Conservation (phyloP, 2,329 filamentous ascomycete genomes). For the Periconia macrospinosa region DNA sequence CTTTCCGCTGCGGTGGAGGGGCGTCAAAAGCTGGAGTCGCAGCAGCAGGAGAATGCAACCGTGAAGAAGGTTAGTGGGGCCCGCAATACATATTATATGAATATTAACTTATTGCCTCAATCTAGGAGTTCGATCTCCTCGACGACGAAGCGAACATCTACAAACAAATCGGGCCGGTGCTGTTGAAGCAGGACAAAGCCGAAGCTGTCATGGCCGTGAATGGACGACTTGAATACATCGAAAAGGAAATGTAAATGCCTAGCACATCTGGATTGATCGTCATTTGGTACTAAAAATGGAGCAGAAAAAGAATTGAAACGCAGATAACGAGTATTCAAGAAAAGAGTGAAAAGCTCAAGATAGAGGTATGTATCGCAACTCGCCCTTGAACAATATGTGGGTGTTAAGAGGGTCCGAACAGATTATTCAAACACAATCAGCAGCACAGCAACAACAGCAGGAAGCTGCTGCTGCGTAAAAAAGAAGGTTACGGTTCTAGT, state of each 20-base stretch:
- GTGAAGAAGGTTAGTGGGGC: slow-evolving; percentile 70
- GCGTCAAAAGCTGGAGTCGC: slow-evolving; percentile 88
- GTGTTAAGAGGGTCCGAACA: slow-evolving; percentile 10
- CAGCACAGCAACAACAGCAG: slow-evolving; percentile 34
- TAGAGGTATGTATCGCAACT: slow-evolving; percentile 55
- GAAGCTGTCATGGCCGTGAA: slow-evolving; percentile 92
- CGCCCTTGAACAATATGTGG: not conserved
- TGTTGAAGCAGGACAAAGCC: slow-evolving; percentile 90
- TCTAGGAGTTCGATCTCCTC: slow-evolving; percentile 78
- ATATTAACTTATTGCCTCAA: not conserved
- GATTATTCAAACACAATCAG: slow-evolving; percentile 36
- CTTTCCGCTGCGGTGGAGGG: slow-evolving; percentile 75
- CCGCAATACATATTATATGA: not conserved
- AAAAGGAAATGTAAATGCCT: slow-evolving; percentile 78
- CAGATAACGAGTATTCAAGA: slow-evolving; percentile 67
- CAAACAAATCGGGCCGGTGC: slow-evolving; percentile 89
- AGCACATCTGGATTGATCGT: not conserved
- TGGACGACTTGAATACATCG: slow-evolving; percentile 87
- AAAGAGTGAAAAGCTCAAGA: slow-evolving; percentile 66
- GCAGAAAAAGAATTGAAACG: slow-evolving; percentile 66
- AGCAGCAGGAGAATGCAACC: slow-evolving; percentile 87
- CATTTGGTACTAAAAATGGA: slow-evolving; percentile 3
- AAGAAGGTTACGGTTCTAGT: not conserved
- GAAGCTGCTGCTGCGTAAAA: slow-evolving; percentile 16
- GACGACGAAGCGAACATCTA: slow-evolving; percentile 87